Evolutionary conservation across 306 rosid genomes (phyloP).

Genomic region (Cicer pinnatifidum): DNA sequence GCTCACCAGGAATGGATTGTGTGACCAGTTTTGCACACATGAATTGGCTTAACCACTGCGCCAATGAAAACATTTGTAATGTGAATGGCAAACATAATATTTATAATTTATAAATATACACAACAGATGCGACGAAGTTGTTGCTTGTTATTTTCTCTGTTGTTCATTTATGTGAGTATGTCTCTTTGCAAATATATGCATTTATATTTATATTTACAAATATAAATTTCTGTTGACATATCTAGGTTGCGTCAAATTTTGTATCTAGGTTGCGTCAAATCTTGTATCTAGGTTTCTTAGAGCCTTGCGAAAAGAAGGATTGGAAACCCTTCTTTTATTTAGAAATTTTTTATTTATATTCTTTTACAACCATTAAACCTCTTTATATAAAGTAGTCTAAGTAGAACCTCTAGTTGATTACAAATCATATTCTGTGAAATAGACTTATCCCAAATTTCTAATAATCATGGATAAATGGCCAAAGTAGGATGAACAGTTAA

Average conservation of each 20-base stretch:
- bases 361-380: constrained; percentile 11
- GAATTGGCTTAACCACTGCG: neutral
- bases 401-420: neutral
- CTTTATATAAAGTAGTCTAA: neutral
- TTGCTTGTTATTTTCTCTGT: no score
- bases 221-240: neutral
- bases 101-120: no score
- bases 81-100: neutral
- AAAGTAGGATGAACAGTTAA: neutral
- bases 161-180: no score
- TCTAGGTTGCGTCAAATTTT: neutral
- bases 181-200: no score
- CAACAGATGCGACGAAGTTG: no score
- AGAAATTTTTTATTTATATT: neutral
- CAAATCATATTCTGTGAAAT: constrained; percentile 18
- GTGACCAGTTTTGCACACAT: neutral
- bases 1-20: neutral
- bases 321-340: constrained; percentile 17
- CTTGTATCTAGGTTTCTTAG: neutral
- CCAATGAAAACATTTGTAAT: neutral
- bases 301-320: constrained; percentile 2
- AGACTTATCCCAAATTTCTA: neutral
- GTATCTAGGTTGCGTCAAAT: neutral
- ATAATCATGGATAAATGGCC: neutral
- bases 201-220: no score